Evolutionary conservation across 2,329 filamentous ascomycete species (phyloP).

Genomic region (Cladobotryum protrusum): DNA sequence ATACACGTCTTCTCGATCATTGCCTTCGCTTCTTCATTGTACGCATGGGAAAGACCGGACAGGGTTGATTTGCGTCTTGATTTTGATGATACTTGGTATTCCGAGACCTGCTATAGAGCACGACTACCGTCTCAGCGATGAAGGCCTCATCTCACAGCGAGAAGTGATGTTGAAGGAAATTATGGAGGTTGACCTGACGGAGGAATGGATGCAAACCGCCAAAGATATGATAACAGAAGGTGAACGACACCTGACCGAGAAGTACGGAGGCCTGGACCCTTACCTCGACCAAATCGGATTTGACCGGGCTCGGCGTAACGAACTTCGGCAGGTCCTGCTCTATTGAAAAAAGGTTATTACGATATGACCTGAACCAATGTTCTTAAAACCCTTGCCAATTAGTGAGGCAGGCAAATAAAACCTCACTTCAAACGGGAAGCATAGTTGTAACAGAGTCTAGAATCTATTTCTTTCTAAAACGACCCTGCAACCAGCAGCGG

Average conservation of each 20-base stretch:
- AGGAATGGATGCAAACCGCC: slow-evolving; percentile 66
- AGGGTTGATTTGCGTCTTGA: slow-evolving; percentile 63
- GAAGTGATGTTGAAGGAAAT: slow-evolving; percentile 64
- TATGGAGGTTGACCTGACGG: slow-evolving; percentile 60
- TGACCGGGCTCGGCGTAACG: slow-evolving; percentile 33
- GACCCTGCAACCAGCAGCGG: slow-evolving; percentile 88
- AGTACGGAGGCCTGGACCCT: slow-evolving; percentile 58
- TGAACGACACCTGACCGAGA: slow-evolving; percentile 48
- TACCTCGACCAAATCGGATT: slow-evolving; percentile 64
- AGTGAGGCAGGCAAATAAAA: too few species aligned
- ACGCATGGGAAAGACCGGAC: slow-evolving; percentile 81
- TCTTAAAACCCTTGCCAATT: too few species aligned
- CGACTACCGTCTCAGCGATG: slow-evolving; percentile 65
- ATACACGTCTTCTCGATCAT: slow-evolving; percentile 31
- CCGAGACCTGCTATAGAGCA: slow-evolving; percentile 54
- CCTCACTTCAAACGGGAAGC: background rate
- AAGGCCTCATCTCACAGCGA: slow-evolving; percentile 53
- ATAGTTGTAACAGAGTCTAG: background rate
- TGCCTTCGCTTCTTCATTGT: slow-evolving; percentile 71
- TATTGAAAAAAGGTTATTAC: slow-evolving; percentile 25
- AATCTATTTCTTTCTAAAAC: slow-evolving; percentile 62
- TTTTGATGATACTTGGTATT: slow-evolving; percentile 57
- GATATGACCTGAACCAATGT: too few species aligned
- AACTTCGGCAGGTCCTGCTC: slow-evolving; percentile 36
- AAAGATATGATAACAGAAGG: slow-evolving; percentile 57